Evolutionary conservation across 179 eudicot species (phyloP), one percentile per base, ranked within the genome.

Genomic region (Silene vulgaris): DNA sequence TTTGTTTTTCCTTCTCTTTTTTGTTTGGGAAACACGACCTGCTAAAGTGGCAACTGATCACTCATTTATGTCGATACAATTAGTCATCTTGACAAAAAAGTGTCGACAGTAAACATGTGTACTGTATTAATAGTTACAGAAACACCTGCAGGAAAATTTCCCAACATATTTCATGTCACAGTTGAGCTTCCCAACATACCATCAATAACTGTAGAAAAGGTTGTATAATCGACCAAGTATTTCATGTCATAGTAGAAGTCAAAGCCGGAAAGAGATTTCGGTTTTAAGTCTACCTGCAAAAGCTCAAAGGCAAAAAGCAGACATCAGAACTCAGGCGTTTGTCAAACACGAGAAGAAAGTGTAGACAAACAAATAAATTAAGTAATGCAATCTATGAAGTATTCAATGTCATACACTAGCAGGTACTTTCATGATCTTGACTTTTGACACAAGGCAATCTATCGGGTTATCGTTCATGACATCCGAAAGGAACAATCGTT

Each of bases 231-330:
- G 21, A 87, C 68, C 1, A 26, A 76, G 84, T 87, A 87, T 72
- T 83, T 77, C 90, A 87, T 85, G 78, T 87, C 90, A 69, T 83
- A 87, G 71, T 83, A 87, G 74, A 79, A 87, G 81, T 87, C 86
- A 74, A 80, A 87, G 14, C 82, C 74, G 4, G 87, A 80, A 74
- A 81, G 78, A 70, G 81, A 73, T 80, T 84, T 84, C 61, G 80
- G 32, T 74, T 81, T 87, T 43, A 81, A 35, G 65, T 74, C 84
- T 80, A 85, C 86, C 89, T 87, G 81, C 81, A 16, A 48, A 71
- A 75, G 8, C 17, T 45, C 45, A 76, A 67, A 20, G 5, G 11
- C 14, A 32, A 62, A 52, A 26, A 59, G 64, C 17, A 26, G 21
- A 61, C 29, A 68, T 29, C 54, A 75, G 62, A 45, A 57, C 54